Evolutionary conservation across 371 early-diverging fungal species (phyloP).

Genomic region (Apophysomyces sp.): DNA sequence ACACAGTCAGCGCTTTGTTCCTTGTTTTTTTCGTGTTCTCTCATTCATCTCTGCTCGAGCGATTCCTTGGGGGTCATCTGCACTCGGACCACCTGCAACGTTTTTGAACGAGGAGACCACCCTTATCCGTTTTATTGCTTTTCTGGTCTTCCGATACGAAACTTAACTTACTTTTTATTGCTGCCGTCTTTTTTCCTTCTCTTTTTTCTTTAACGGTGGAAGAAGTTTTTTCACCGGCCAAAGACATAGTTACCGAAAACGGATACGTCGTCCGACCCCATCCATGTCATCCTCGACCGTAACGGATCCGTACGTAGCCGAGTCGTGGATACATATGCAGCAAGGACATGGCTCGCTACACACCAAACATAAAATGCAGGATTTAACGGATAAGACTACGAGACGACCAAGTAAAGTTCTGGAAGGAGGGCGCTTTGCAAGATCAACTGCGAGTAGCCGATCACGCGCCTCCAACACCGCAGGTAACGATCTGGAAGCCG

Average conservation of each 20-base stretch:
- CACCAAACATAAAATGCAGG: background rate
- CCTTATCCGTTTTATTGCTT: conserved; percentile 1
- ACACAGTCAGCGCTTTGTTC: conserved; percentile 1
- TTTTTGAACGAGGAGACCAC: background rate
- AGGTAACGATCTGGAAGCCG: conserved; percentile 6
- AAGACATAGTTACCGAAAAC: too few species aligned
- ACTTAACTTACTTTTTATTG: background rate
- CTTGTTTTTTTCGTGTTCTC: background rate
- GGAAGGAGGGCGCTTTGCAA: conserved; percentile 15
- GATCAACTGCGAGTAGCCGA: conserved; percentile 21
- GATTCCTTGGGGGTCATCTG: conserved; percentile 2
- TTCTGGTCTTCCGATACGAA: background rate
- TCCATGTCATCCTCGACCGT: conserved; percentile 49
- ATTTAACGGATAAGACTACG: background rate
- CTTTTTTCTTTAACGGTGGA: background rate
- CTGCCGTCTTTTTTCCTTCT: background rate
- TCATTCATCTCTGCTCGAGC: background rate
- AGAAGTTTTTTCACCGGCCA: background rate
- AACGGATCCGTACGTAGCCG: conserved; percentile 36
- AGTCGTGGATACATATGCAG: conserved; percentile 49
- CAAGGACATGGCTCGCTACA: conserved; percentile 11
- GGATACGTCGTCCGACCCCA: background rate
- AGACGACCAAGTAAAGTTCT: conserved; percentile 1
- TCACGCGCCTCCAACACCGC: conserved; percentile 14
- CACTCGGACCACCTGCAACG: conserved; percentile 2